Conservation (phyloP, 2,329 filamentous ascomycete species). For the Exophiala oligosperma region DNA sequence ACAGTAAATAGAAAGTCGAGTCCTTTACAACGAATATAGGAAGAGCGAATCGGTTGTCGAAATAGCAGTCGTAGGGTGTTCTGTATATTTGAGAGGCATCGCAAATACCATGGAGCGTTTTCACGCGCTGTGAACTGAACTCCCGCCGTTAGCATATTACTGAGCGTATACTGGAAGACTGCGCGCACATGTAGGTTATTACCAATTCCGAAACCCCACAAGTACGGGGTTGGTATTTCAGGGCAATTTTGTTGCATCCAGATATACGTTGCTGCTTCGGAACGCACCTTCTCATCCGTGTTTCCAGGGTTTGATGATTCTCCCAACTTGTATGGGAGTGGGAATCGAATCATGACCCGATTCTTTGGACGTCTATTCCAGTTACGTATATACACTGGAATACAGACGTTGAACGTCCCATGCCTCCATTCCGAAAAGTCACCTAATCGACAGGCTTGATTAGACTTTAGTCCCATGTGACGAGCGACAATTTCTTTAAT, state of each 20-base stretch:
- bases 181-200: no score
- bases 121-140: constrained; percentile 10
- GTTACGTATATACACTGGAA: constrained; percentile 26
- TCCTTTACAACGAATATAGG: constrained; percentile 24
- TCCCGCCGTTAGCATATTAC: not conserved
- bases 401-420: constrained; percentile 34
- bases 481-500: no score
- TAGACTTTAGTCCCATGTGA: no score
- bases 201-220: no score
- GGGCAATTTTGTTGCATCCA: constrained; percentile 34
- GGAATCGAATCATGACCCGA: constrained; percentile 15
- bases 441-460: constrained; percentile 16
- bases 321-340: constrained; percentile 31
- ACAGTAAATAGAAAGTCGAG: constrained; percentile 28
- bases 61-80: constrained; percentile 4
- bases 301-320: constrained; percentile 31
- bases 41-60: constrained; percentile 11
- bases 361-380: constrained; percentile 19
- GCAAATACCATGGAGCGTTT: constrained; percentile 8
- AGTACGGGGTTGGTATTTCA: no score
- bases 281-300: constrained; percentile 33
- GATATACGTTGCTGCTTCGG: constrained; percentile 33
- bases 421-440: constrained; percentile 30
- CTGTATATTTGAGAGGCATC: constrained; percentile 1
- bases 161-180: no score